phyloP scores from a whole-genome alignment of 164 flowering plant genomes.

The Nelumbo lutea region DNA sequence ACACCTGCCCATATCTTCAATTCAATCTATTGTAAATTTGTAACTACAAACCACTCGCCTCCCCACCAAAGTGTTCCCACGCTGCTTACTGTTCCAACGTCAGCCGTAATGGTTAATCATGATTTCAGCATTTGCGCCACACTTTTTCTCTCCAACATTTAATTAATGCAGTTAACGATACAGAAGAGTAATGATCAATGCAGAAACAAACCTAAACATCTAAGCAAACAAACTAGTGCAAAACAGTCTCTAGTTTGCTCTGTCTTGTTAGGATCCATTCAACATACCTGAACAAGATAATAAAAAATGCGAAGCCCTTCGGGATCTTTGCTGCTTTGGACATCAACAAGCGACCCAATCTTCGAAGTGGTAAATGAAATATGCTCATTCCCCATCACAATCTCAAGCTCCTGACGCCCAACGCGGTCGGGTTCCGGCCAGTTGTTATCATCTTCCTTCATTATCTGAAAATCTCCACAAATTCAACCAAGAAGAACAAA shows the following conservation, averaged over 20 bases:
- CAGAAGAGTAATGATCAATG: too few relatives aligned
- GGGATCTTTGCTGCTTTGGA: conserved; percentile 91
- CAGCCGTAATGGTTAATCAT: too few relatives aligned
- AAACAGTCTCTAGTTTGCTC: too few relatives aligned
- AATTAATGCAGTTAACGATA: too few relatives aligned
- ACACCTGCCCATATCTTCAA: too few relatives aligned
- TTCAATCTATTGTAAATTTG: too few relatives aligned
- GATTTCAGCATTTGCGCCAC: too few relatives aligned
- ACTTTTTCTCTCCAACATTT: too few relatives aligned
- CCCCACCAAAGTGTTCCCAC: too few relatives aligned
- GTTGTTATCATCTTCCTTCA: conserved; percentile 93
- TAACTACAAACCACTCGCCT: too few relatives aligned
- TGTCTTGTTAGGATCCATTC: too few relatives aligned
- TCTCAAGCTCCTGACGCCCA: conserved; percentile 95
- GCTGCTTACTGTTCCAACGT: too few relatives aligned
- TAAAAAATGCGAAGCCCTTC: conserved; percentile 97
- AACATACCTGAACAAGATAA: conserved; percentile 94
- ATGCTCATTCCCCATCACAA: conserved; percentile 96
- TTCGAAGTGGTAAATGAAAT: conserved; percentile 95
- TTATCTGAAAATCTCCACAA: conserved; percentile 41
- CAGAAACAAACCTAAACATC: not conserved
- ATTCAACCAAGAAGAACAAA: not conserved
- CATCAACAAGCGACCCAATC: conserved; percentile 97
- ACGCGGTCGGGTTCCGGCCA: conserved; percentile 98
- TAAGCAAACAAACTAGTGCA: not conserved